phyloP scores from a whole-genome alignment of 1,284 basidiomycete genomes.

The Puccinia horiana region DNA sequence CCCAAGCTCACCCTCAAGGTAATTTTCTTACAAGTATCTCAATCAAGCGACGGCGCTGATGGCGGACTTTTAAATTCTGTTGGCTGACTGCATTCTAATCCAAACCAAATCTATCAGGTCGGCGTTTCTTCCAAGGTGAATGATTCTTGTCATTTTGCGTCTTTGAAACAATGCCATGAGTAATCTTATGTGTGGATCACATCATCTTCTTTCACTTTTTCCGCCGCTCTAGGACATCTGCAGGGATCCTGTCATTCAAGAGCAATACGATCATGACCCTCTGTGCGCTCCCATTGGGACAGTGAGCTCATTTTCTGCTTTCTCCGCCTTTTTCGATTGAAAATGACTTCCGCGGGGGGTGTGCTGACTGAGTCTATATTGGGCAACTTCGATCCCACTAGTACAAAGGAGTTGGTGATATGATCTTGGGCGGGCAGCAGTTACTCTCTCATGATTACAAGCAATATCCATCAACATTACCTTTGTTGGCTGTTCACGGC shows the following conservation, averaged over 20 bases:
- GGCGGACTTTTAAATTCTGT: constrained; percentile 43
- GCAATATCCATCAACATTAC: constrained; percentile 57
- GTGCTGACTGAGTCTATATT: constrained; percentile 29
- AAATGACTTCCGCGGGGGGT: constrained; percentile 52
- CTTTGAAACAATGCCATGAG: neutral
- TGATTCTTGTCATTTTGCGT: neutral
- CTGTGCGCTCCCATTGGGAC: constrained; percentile 54
- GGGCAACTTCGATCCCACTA: constrained; percentile 28
- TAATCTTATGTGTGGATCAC: neutral
- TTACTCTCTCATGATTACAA: constrained; percentile 56
- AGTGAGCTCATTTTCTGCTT: constrained; percentile 48
- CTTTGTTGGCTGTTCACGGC: constrained; percentile 59
- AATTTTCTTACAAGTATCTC: constrained; percentile 46
- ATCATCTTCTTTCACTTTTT: neutral
- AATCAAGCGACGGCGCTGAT: constrained; percentile 50
- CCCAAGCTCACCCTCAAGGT: constrained; percentile 44
- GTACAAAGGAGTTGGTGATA: constrained; percentile 57
- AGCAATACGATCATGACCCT: constrained; percentile 54
- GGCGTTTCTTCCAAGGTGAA: constrained; percentile 22
- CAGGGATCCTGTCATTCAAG: constrained; percentile 52
- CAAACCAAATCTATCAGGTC: constrained; percentile 52
- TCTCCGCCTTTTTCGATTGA: constrained; percentile 31
- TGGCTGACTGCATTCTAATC: constrained; percentile 51
- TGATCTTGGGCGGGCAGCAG: constrained; percentile 57
- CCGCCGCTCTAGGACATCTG: constrained; percentile 51